Percentiles rank a stretch among this genome's conserved stretches.
Evolutionary conservation across 768 basidiomycete species (phyloP).

Genomic region (Phaeotremella fagi): DNA sequence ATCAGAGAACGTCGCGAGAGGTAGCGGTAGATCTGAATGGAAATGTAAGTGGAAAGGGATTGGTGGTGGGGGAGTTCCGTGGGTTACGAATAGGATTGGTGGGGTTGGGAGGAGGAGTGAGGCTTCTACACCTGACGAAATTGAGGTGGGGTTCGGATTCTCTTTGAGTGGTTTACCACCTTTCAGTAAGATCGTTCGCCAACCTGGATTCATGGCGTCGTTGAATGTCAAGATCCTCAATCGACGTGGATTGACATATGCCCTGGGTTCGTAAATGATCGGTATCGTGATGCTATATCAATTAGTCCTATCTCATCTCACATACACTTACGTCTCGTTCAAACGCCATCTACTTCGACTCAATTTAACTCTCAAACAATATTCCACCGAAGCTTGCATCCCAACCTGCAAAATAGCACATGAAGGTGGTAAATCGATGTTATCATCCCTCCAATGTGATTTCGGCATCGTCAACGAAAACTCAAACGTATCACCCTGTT

Average conservation of each 20-base stretch:
- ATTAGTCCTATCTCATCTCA: neutral
- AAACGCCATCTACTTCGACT: constrained; percentile 31
- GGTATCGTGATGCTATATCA: constrained; percentile 28
- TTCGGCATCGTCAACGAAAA: constrained; percentile 36
- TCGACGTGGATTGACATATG: constrained; percentile 34
- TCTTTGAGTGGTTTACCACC: constrained; percentile 26
- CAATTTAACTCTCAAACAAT: constrained; percentile 33
- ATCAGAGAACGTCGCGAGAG: constrained; percentile 32
- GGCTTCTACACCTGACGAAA: constrained; percentile 23
- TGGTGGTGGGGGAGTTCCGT: constrained; percentile 11
- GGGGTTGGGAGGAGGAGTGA: constrained; percentile 38
- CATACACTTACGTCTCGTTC: constrained; percentile 33
- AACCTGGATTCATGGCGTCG: constrained; percentile 41
- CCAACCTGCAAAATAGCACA: constrained; percentile 33
- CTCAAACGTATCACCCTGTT: constrained; percentile 15
- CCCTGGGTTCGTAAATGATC: constrained; percentile 37
- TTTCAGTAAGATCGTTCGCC: constrained; percentile 31
- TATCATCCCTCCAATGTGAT: constrained; percentile 21
- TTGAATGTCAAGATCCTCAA: constrained; percentile 30
- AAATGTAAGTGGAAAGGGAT: constrained; percentile 43
- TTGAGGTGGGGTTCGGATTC: constrained; percentile 2
- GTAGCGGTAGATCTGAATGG: constrained; percentile 24
- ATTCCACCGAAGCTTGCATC: constrained; percentile 40
- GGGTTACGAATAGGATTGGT: constrained; percentile 33
- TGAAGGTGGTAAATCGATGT: constrained; percentile 30